Conservation (phyloP, 2,329 filamentous ascomycete species). For the Stachybotrys echinatus region DNA sequence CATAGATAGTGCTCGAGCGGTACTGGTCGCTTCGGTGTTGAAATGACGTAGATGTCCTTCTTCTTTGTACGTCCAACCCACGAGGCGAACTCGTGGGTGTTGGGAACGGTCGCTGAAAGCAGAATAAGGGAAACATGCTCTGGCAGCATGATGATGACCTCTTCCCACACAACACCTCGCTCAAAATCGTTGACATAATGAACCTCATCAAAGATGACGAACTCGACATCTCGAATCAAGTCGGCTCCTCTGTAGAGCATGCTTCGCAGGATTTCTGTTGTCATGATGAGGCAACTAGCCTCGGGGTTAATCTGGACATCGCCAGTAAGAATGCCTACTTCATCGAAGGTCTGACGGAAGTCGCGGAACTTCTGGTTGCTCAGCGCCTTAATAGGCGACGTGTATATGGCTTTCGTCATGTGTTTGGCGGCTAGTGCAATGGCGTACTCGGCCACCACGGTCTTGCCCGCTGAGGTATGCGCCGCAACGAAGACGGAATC, state of each 20-base stretch:
- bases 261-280: conserved; percentile 93
- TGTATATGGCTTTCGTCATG: conserved; percentile 99
- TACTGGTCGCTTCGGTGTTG: conserved; percentile 89
- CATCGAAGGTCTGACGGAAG: conserved; percentile 83
- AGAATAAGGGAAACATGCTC: conserved; percentile 95
- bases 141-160: conserved; percentile 98
- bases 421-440: conserved; percentile 95
- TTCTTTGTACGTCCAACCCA: conserved; percentile 98
- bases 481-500: conserved; percentile 98
- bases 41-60: conserved; percentile 98
- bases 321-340: conserved; percentile 93
- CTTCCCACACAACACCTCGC: conserved; percentile 96
- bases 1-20: conserved; percentile 95
- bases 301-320: conserved; percentile 98
- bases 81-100: conserved; percentile 95
- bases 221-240: conserved; percentile 93
- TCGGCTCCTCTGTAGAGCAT: conserved; percentile 98
- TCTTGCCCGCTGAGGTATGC: conserved; percentile 96
- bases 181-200: conserved; percentile 98
- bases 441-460: conserved; percentile 95
- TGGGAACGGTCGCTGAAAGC: conserved; percentile 92
- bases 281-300: conserved; percentile 98
- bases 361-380: conserved; percentile 99
- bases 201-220: conserved; percentile 98
- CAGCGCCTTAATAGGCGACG: conserved; percentile 94